These are phyloP conservation scores for Incumbomyces lentus DNA, from an alignment of 2,329 filamentous ascomycete genomes.

Conservation along the genomic window DNA sequence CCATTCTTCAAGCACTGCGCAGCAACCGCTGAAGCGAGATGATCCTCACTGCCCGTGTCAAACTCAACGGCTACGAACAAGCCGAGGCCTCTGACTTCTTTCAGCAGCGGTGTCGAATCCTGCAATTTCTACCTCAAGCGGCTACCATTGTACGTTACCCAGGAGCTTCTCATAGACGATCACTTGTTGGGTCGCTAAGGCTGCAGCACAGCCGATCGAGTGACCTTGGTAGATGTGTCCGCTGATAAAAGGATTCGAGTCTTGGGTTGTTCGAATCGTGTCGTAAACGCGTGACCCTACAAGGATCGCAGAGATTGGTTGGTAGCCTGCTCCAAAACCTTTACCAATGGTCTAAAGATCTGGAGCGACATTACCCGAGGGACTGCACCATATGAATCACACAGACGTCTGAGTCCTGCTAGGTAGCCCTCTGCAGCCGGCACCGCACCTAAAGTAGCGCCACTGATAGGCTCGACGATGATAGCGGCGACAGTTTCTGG, in stretches of 20 bases:
- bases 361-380: conserved; percentile 36
- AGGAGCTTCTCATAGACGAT: conserved; percentile 40
- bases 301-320: conserved; percentile 45
- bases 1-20: conserved; percentile 38
- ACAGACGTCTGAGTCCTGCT: conserved; percentile 41
- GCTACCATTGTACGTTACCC: conserved; percentile 28
- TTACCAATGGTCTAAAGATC: conserved; percentile 53
- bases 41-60: conserved; percentile 26
- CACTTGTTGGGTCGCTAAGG: conserved; percentile 38
- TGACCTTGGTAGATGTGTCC: conserved; percentile 51
- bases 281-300: conserved; percentile 40
- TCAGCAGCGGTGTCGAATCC: conserved; percentile 38
- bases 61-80: conserved; percentile 52
- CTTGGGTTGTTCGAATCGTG: conserved; percentile 38
- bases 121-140: conserved; percentile 32
- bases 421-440: conserved; percentile 45
- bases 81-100: conserved; percentile 47
- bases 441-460: conserved; percentile 42
- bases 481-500: conserved; percentile 39
- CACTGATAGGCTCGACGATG: conserved; percentile 39
- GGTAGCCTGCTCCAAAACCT: conserved; percentile 47
- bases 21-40: conserved; percentile 40
- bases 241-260: conserved; percentile 42
- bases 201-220: conserved; percentile 47
- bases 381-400: conserved; percentile 25